These are phyloP conservation scores for Suillus hirtellus DNA, from an alignment of 768 basidiomycete species.

Conservation along the genomic window DNA sequence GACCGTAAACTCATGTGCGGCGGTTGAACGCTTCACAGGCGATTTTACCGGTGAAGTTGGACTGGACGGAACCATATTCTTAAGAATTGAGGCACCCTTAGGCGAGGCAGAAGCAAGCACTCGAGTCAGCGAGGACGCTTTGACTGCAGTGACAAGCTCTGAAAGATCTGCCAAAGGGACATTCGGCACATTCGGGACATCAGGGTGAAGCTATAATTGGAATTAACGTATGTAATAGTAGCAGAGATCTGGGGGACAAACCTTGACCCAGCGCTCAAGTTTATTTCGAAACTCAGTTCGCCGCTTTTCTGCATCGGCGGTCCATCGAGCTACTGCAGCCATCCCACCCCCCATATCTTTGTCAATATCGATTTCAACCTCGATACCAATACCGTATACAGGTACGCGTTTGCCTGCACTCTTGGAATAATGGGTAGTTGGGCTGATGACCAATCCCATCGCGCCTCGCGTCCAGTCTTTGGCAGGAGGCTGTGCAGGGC, in stretches of 20 bases:
- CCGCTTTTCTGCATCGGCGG: constrained; percentile 63
- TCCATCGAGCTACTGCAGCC: constrained; percentile 89
- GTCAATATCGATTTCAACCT: constrained; percentile 84
- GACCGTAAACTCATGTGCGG: constrained; percentile 18
- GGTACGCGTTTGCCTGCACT: constrained; percentile 64
- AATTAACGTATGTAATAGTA: constrained; percentile 13
- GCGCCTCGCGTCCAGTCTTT: constrained; percentile 79
- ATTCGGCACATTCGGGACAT: constrained; percentile 44
- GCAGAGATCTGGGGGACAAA: constrained; percentile 26
- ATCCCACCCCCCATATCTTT: constrained; percentile 81
- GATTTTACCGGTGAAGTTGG: constrained; percentile 41
- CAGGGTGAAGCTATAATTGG: constrained; percentile 50
- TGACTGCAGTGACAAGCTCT: constrained; percentile 47
- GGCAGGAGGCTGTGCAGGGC: constrained; percentile 37
- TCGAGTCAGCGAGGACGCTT: constrained; percentile 69
- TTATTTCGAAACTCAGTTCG: constrained; percentile 59
- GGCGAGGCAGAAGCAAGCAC: constrained; percentile 75
- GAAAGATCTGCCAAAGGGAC: constrained; percentile 71
- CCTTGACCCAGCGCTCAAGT: constrained; percentile 65
- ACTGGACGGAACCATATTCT: constrained; percentile 32
- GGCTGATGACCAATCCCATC: constrained; percentile 76
- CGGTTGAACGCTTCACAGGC: constrained; percentile 23
- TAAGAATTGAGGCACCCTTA: constrained; percentile 44
- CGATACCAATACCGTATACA: constrained; percentile 83
- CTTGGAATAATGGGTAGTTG: constrained; percentile 74